phyloP scores from a whole-genome alignment of 1,284 basidiomycete species.

The Puccinia novopanici region DNA sequence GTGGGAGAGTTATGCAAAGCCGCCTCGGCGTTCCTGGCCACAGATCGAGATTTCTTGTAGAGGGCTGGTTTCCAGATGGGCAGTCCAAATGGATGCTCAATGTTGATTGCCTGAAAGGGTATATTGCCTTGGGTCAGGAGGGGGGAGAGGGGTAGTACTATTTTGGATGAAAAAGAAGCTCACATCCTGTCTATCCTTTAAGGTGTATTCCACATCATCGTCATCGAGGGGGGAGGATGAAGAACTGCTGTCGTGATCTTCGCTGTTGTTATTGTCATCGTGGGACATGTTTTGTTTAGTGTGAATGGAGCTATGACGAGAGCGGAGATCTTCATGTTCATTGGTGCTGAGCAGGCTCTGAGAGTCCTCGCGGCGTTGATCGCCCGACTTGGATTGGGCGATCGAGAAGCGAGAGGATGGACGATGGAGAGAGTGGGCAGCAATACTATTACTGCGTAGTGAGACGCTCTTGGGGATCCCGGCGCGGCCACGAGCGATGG shows the following conservation, averaged over 20 bases:
- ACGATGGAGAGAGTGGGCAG: constrained; percentile 36
- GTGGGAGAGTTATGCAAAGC: constrained; percentile 90
- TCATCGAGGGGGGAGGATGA: constrained; percentile 58
- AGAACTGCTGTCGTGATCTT: background rate
- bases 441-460: constrained; percentile 48
- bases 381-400: background rate
- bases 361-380: constrained; percentile 5
- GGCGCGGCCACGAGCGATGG: constrained; percentile 54
- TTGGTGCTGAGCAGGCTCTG: constrained; percentile 7
- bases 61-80: constrained; percentile 99
- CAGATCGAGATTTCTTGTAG: constrained; percentile 96
- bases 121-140: too few relatives aligned
- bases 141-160: background rate
- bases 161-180: constrained; percentile 53
- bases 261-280: background rate
- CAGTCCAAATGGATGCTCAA: constrained; percentile 94
- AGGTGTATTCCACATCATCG: constrained; percentile 85
- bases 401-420: background rate
- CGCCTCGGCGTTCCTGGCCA: constrained; percentile 92
- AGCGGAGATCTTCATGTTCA: background rate
- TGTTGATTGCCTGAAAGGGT: constrained; percentile 58
- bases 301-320: constrained; percentile 10
- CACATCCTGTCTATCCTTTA: constrained; percentile 94
- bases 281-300: background rate
- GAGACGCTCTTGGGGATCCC: constrained; percentile 49